These are phyloP conservation scores for Diaporthe citri DNA, from an alignment of 2,329 filamentous ascomycete genomes.

Conservation along the genomic window DNA sequence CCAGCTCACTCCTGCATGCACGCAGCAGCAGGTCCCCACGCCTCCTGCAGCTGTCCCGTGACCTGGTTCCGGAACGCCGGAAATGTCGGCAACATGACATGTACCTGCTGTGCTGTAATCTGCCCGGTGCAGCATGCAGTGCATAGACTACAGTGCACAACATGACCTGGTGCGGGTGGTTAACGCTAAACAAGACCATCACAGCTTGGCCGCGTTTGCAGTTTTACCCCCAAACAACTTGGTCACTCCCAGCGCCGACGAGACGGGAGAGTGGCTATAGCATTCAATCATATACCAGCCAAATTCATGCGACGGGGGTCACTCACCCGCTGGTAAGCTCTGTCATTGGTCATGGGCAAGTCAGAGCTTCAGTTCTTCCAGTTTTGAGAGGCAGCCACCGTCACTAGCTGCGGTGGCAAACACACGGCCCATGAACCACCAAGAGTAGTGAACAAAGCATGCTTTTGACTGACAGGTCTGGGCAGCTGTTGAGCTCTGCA, in stretches of 20 bases:
- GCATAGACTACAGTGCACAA: neutral
- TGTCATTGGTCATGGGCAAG: constrained; percentile 4
- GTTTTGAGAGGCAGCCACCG: constrained; percentile 10
- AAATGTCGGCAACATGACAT: constrained; percentile 2
- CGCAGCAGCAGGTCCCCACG: neutral
- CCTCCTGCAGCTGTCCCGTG: neutral
- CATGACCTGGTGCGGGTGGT: too few relatives aligned
- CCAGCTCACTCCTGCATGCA: constrained; percentile 35
- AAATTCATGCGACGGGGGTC: neutral
- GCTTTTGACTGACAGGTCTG: constrained; percentile 3
- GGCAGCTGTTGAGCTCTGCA: neutral
- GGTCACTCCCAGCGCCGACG: neutral
- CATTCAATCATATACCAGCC: constrained; percentile 5
- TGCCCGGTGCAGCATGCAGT: neutral
- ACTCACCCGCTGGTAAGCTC: neutral
- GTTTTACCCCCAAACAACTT: neutral
- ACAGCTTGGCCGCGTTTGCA: too few relatives aligned
- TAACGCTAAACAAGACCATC: neutral
- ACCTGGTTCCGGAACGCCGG: constrained; percentile 19
- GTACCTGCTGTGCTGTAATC: neutral
- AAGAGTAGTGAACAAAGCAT: neutral
- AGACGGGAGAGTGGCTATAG: neutral
- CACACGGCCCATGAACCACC: neutral
- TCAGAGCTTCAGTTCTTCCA: neutral
- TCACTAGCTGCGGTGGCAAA: neutral